Percentiles rank a stretch among this genome's conserved stretches.
Conservation (phyloP, 768 basidiomycete species). For the Inosperma sp. region DNA sequence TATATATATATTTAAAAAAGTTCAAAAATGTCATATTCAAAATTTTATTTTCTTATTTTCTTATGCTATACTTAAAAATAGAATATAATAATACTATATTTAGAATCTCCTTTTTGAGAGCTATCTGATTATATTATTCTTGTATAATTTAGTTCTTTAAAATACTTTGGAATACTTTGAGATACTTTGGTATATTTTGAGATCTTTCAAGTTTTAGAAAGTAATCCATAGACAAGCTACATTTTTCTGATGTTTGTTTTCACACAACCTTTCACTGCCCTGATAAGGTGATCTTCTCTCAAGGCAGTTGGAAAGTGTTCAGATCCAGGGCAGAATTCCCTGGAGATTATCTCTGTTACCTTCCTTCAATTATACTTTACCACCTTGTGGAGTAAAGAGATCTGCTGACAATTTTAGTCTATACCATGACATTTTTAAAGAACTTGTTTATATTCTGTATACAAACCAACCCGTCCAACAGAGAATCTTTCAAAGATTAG, state of each 20-base stretch:
- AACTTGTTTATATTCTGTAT: constrained; percentile 4
- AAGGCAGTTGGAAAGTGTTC: background rate
- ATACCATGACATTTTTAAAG: constrained; percentile 3
- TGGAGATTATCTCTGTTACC: background rate
- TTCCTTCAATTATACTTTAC: background rate
- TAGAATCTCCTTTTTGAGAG: too few species aligned
- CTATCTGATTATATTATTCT: too few species aligned
- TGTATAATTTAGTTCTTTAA: too few species aligned
- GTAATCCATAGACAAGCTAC: background rate
- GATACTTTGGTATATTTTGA: too few species aligned
- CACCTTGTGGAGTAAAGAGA: background rate
- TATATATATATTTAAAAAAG: too few species aligned
- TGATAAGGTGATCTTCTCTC: background rate
- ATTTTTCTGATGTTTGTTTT: background rate
- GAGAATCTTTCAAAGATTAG: background rate
- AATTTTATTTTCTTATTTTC: too few species aligned
- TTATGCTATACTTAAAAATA: too few species aligned
- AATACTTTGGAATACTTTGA: too few species aligned
- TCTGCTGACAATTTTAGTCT: background rate
- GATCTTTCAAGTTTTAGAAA: background rate
- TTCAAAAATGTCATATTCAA: too few species aligned
- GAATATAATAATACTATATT: too few species aligned
- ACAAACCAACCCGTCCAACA: background rate
- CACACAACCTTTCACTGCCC: background rate
- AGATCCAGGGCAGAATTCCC: background rate